A percentile compares a stretch with the other conserved stretches of the same genome.
Conservation (phyloP, 73 alveolate genomes). For the Effrenium voratum region DNA sequence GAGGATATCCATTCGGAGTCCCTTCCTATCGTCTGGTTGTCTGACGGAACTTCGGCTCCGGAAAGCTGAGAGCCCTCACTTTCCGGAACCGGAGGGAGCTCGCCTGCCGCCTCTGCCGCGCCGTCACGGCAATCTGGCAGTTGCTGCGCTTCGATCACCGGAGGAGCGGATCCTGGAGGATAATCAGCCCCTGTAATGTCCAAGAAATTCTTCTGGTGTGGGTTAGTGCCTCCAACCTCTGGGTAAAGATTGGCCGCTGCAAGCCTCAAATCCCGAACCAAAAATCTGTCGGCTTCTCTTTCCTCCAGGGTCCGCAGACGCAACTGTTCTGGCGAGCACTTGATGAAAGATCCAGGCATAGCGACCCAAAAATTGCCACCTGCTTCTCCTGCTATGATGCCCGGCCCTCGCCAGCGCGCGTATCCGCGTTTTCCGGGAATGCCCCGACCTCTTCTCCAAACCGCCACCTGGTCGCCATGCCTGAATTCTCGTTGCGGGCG, state of each 20-base stretch:
- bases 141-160: neutral
- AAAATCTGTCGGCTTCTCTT: neutral
- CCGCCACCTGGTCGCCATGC: neutral
- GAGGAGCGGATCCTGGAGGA: neutral
- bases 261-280: neutral
- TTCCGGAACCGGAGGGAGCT: neutral
- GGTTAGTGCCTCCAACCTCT: neutral
- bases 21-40: neutral
- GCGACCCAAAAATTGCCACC: neutral
- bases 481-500: neutral
- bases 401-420: neutral
- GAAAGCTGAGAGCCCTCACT: neutral
- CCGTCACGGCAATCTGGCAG: neutral
- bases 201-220: neutral
- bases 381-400: neutral
- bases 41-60: neutral
- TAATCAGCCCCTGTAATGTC: neutral
- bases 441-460: neutral
- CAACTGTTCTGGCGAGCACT: neutral
- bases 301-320: neutral
- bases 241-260: neutral
- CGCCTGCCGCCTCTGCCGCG: neutral
- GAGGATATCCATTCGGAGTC: neutral
- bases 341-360: neutral
- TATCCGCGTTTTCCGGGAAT: neutral